Conservation (phyloP, 2,329 filamentous ascomycete genomes). For the Teratosphaeria pseudoeucalypti region DNA sequence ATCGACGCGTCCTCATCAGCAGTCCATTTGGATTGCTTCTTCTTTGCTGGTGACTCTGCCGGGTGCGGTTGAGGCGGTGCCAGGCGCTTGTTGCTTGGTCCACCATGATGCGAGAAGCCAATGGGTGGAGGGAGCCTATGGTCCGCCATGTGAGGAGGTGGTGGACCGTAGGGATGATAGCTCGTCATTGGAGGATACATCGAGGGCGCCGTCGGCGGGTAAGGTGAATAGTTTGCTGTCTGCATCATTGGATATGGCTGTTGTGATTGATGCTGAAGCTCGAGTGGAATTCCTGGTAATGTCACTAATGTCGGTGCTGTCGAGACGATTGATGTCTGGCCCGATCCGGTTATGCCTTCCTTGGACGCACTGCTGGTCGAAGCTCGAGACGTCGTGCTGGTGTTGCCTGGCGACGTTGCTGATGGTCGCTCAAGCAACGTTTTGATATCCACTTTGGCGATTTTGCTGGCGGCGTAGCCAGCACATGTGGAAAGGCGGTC, state of each 20-base stretch:
- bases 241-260: conserved; percentile 19
- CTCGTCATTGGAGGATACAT: conserved; percentile 18
- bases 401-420: conserved; percentile 49
- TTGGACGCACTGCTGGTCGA: conserved; percentile 17
- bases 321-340: conserved; percentile 12
- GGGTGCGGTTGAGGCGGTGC: conserved; percentile 38
- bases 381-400: conserved; percentile 28
- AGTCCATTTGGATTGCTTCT: conserved; percentile 96
- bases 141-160: conserved; percentile 14
- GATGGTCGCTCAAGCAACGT: conserved; percentile 69
- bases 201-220: conserved; percentile 6
- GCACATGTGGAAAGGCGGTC: conserved; percentile 24
- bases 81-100: conserved; percentile 28
- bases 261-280: conserved; percentile 6
- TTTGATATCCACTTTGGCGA: conserved; percentile 89
- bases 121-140: conserved; percentile 17
- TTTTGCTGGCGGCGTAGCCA: conserved; percentile 34
- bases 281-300: conserved; percentile 10
- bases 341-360: conserved; percentile 13
- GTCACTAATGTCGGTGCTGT: conserved; percentile 15
- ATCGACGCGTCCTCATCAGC: conserved; percentile 87
- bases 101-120: conserved; percentile 30
- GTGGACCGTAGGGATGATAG: conserved; percentile 19
- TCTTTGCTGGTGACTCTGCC: conserved; percentile 64
- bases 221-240: conserved; percentile 17